phyloP scores from a whole-genome alignment of 2,329 filamentous ascomycete species.

The Davidsoniella australis region DNA sequence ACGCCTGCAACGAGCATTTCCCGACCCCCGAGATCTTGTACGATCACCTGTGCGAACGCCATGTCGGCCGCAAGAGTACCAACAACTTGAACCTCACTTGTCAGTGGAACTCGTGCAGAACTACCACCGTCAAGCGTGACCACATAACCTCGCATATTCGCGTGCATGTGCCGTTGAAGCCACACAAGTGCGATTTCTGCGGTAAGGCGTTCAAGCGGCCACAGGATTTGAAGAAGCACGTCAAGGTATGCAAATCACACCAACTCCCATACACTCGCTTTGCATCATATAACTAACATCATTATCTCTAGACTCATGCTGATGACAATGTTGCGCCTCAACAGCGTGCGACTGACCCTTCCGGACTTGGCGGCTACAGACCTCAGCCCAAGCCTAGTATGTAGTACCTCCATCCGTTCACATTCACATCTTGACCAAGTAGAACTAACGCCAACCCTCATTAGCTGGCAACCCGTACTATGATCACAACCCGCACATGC shows the following conservation, averaged over 20 bases:
- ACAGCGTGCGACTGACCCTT: constrained; percentile 31
- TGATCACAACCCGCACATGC: constrained; percentile 48
- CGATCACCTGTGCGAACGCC: constrained; percentile 96
- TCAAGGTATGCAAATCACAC: constrained; percentile 44
- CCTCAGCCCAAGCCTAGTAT: constrained; percentile 35
- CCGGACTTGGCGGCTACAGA: constrained; percentile 36
- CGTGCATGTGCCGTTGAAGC: constrained; percentile 96
- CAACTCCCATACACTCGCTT: not conserved
- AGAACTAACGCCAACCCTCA: constrained; percentile 13
- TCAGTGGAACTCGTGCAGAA: constrained; percentile 91
- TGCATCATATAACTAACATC: not conserved
- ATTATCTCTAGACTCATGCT: constrained; percentile 51
- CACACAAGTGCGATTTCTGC: constrained; percentile 97
- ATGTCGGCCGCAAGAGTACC: constrained; percentile 96
- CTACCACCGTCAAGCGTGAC: constrained; percentile 94
- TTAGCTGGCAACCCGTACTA: constrained; percentile 37
- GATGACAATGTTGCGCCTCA: constrained; percentile 65
- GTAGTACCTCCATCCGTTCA: constrained; percentile 19
- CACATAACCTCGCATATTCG: constrained; percentile 99
- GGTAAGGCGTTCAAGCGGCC: constrained; percentile 98
- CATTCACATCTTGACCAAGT: constrained; percentile 21
- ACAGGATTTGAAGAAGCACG: constrained; percentile 97
- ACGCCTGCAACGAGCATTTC: constrained; percentile 41
- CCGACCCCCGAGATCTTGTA: constrained; percentile 40
- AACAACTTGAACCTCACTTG: constrained; percentile 97